Base-by-base conservation (phyloP, 2,329 filamentous ascomycete species). In the Fusarium sororula region DNA sequence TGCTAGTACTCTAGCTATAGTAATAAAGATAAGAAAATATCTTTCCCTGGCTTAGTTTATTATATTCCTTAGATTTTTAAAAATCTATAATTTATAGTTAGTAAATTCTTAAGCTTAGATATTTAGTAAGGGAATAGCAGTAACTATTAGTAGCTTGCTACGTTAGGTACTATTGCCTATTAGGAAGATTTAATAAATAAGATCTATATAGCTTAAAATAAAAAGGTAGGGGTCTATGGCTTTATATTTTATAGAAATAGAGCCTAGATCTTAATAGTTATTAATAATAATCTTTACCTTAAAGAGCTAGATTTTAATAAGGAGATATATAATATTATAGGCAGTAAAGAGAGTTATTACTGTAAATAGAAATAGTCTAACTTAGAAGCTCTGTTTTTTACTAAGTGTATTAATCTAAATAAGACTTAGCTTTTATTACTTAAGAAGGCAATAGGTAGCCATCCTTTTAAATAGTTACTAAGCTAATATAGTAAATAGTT, bases 381-480 rank as follows among this genome's bases (percentile, higher is more conserved):
- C 9, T 93, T 90, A 1, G 86, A 90, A 59, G 90, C 92, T 3
- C 82, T 94, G 5, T 92, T 91, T 79, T 94, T 94, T 81, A 90
- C 91, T 7, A 89, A 90, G 74, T 94, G 92, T 80, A 87, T 87
- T 26, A 89, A 92, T 67, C 84, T 87, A 4, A 93, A 93, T 76
- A 92, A 94, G 80, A 94, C 91, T 0, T 94, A 92, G 92, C 84
- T 94, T 37, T 92, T 92, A 0, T 82, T 94, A 50, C 85, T 94
- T 4, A 92, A 94, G 76, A 94, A 94, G 79, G 92, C 92, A 28
- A 78, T 79, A 62, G 61, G 78, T 75, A 26, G 10, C 5, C 8
- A n/a, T 11, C 3, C 28, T 14, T 2, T n/a, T 41, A 20, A 41
- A 20, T 20, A 8, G 20, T 22, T 3, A 20, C 17, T n/a, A 18